Percentiles rank a stretch among this genome's conserved stretches.
Conservation (phyloP, 139 green algal genomes). For the Closterium sp. region DNA sequence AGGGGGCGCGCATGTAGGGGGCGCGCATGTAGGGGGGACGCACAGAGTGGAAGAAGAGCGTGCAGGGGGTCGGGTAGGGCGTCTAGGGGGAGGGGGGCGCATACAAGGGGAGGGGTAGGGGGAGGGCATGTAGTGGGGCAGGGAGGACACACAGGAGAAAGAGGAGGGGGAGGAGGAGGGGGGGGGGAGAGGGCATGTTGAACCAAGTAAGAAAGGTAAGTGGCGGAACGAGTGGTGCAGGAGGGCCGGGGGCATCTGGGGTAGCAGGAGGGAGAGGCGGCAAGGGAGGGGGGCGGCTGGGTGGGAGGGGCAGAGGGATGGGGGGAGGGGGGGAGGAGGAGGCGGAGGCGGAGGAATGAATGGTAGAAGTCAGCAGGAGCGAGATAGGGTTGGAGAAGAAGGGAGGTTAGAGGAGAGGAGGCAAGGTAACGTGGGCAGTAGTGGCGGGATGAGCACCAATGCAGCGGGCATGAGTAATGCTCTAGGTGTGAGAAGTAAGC, state of each 20-base stretch:
- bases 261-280: background rate
- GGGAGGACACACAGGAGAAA: background rate
- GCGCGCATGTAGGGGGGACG: background rate
- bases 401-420: background rate
- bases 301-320: background rate
- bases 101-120: background rate
- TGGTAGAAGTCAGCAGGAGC: background rate
- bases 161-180: background rate
- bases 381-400: background rate
- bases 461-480: background rate
- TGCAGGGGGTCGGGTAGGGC: no score
- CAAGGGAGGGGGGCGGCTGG: background rate
- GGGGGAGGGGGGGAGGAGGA: no score
- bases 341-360: background rate
- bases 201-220: background rate
- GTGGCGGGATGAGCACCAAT: background rate
- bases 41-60: background rate
- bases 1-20: background rate
- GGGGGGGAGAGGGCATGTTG: no score
- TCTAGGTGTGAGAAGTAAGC: no score
- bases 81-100: background rate
- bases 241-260: background rate
- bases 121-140: background rate
- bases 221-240: background rate
- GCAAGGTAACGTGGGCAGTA: background rate